Evolutionary conservation across 1,284 basidiomycete species (phyloP).

Genomic region (Cutaneotrichosporon cyanovorans): DNA sequence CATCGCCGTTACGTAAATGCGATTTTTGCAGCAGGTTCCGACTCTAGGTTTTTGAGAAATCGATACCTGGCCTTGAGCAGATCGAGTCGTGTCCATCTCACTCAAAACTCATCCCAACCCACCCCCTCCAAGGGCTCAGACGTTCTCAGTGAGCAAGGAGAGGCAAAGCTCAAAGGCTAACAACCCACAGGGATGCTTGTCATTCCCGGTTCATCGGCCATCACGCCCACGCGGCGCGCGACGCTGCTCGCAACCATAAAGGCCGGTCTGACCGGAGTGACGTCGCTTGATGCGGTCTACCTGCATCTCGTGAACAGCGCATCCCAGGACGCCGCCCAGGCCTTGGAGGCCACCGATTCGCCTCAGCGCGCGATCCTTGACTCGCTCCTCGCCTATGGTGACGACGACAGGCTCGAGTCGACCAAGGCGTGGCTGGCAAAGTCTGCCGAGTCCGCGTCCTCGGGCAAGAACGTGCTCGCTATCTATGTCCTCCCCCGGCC

Average conservation of each 20-base stretch:
- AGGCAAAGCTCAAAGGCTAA: background rate
- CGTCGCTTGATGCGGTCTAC: constrained; percentile 73
- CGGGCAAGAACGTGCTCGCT: constrained; percentile 46
- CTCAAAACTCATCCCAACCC: no score
- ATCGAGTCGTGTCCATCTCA: constrained; percentile 3
- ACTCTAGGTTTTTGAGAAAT: no score
- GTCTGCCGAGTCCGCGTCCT: constrained; percentile 15
- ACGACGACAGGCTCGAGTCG: constrained; percentile 50
- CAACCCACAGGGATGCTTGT: constrained; percentile 40
- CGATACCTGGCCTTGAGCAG: no score
- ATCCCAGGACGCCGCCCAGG: constrained; percentile 49
- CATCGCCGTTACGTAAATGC: no score
- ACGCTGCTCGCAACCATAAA: constrained; percentile 62
- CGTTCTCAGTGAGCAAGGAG: constrained; percentile 3
- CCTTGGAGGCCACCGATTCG: constrained; percentile 51
- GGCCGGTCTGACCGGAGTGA: constrained; percentile 52
- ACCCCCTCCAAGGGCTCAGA: background rate
- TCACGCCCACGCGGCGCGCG: constrained; percentile 62
- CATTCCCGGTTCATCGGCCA: constrained; percentile 62
- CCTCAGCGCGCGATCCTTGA: constrained; percentile 56
- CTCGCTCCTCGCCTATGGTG: constrained; percentile 79
- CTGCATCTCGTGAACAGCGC: constrained; percentile 73
- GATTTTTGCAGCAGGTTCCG: no score
- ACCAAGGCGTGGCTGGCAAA: constrained; percentile 34
- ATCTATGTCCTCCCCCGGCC: constrained; percentile 71